These are phyloP conservation scores for Fusarium goolgardi DNA, from an alignment of 2,329 filamentous ascomycete genomes.

Conservation along the genomic window DNA sequence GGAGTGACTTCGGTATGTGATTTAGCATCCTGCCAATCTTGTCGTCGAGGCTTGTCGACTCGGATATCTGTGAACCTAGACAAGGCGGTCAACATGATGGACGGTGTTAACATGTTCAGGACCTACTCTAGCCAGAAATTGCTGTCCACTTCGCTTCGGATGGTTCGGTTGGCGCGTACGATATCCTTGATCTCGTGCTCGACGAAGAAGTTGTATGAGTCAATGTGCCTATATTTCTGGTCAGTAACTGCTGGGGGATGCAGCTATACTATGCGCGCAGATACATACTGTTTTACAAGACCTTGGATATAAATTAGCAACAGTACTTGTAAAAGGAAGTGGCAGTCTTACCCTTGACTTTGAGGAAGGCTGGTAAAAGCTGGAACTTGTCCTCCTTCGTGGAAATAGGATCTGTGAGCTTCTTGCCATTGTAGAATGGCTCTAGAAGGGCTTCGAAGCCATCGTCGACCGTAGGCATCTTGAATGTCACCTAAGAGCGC, in stretches of 20 bases:
- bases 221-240: constrained; percentile 73
- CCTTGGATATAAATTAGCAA: constrained; percentile 58
- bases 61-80: constrained; percentile 83
- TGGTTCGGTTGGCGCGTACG: constrained; percentile 86
- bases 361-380: constrained; percentile 94
- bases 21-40: constrained; percentile 78
- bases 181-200: constrained; percentile 98
- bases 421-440: constrained; percentile 76
- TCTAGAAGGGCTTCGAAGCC: constrained; percentile 74
- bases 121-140: constrained; percentile 85
- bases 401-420: constrained; percentile 72
- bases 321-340: background rate
- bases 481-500: constrained; percentile 49
- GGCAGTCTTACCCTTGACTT: constrained; percentile 79
- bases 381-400: constrained; percentile 93
- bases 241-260: constrained; percentile 20
- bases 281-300: constrained; percentile 83
- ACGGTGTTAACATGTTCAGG: constrained; percentile 27
- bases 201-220: constrained; percentile 99
- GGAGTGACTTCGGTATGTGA: constrained; percentile 83
- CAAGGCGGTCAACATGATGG: constrained; percentile 35
- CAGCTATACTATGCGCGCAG: background rate
- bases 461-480: constrained; percentile 68
- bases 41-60: constrained; percentile 82
- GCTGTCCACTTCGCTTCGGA: constrained; percentile 91